Conservation (phyloP, 2,329 filamentous ascomycete species). For the Westerdykella ornata region DNA sequence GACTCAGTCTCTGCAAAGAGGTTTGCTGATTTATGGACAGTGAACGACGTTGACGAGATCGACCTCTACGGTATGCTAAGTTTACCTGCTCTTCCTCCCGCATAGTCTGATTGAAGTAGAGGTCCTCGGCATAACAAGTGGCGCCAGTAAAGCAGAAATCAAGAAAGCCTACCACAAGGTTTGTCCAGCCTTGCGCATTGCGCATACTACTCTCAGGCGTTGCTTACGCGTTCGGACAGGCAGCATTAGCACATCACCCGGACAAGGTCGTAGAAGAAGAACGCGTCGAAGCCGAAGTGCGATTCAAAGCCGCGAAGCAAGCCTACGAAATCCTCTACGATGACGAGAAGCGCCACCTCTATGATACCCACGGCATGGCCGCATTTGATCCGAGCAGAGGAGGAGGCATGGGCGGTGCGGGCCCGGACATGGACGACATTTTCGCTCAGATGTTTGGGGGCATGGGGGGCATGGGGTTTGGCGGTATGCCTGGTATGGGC, state of each 20-base stretch:
- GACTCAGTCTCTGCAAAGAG: slow-evolving; percentile 2
- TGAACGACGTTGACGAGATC: slow-evolving; percentile 43
- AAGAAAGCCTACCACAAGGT: slow-evolving; percentile 97
- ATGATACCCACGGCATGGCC: slow-evolving; percentile 92
- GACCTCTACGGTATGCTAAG: slow-evolving; percentile 51
- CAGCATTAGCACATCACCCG: slow-evolving; percentile 81
- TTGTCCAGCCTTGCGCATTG: slow-evolving; percentile 17
- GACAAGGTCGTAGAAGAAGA: slow-evolving; percentile 89
- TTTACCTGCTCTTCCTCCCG: background rate
- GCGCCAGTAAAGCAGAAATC: slow-evolving; percentile 70
- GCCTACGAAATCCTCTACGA: slow-evolving; percentile 98
- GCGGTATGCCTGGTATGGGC: slow-evolving; percentile 51
- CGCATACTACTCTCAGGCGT: slow-evolving; percentile 5
- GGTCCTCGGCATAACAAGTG: slow-evolving; percentile 67
- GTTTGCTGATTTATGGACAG: slow-evolving; percentile 15
- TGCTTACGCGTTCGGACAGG: slow-evolving; percentile 44
- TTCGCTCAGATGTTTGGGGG: slow-evolving; percentile 79
- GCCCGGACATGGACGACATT: slow-evolving; percentile 84
- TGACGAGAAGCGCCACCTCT: slow-evolving; percentile 84
- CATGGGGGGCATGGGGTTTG: slow-evolving; percentile 37
- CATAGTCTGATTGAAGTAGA: slow-evolving; percentile 47
- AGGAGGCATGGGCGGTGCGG: slow-evolving; percentile 57
- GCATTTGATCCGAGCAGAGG: slow-evolving; percentile 76
- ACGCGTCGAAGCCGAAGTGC: slow-evolving; percentile 76
- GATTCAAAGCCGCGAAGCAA: slow-evolving; percentile 87